Evolutionary conservation across 768 basidiomycete species (phyloP).

Genomic region (Podaxis rugospora): DNA sequence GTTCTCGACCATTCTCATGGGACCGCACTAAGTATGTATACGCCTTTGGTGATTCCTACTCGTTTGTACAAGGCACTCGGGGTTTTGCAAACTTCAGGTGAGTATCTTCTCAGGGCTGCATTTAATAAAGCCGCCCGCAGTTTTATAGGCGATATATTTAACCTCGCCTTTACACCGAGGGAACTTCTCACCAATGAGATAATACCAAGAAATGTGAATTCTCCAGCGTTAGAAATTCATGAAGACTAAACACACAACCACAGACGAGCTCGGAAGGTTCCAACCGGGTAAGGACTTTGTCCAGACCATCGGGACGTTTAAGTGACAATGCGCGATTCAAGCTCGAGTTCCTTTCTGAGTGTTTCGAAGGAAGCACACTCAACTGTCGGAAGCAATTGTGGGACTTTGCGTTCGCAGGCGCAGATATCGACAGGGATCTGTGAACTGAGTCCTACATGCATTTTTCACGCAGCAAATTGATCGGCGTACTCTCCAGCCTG

Average conservation of each 20-base stretch:
- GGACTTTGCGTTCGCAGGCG: conserved; percentile 54
- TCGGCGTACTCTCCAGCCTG: conserved; percentile 24
- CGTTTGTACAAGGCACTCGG: conserved; percentile 46
- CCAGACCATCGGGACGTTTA: neutral
- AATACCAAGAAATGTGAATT: conserved; percentile 36
- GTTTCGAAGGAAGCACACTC: conserved; percentile 39
- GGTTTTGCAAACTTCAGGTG: conserved; percentile 50
- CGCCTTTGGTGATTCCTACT: conserved; percentile 55
- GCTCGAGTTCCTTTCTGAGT: conserved; percentile 52
- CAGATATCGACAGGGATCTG: conserved; percentile 39
- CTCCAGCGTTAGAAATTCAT: neutral
- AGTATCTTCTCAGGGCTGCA: neutral
- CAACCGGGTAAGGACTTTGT: conserved; percentile 36
- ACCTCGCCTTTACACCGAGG: conserved; percentile 36
- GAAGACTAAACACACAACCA: neutral
- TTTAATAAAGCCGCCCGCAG: conserved; percentile 18
- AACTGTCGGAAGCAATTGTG: conserved; percentile 43
- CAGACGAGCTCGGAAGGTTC: conserved; percentile 54
- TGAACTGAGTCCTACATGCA: conserved; percentile 15
- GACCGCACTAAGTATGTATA: conserved; percentile 33
- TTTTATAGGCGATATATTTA: conserved; percentile 45
- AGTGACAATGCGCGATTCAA: conserved; percentile 14
- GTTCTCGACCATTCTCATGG: neutral
- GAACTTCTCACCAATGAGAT: conserved; percentile 41
- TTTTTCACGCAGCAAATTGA: neutral